Percentiles rank a stretch among this genome's conserved stretches.
phyloP scores from a whole-genome alignment of 768 basidiomycete genomes.

The Lactarius sp. region DNA sequence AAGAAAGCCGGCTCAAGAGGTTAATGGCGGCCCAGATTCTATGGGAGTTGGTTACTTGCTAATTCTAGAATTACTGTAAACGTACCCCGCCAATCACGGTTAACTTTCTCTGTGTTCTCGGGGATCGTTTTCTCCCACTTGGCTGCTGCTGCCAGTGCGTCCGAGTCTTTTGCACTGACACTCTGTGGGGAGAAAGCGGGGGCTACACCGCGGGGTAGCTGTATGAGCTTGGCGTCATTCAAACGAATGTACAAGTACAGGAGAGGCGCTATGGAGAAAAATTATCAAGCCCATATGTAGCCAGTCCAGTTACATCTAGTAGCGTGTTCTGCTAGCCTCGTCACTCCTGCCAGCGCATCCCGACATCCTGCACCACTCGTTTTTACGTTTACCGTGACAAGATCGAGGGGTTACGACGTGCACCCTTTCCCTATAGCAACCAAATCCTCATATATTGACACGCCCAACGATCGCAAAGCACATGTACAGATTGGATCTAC shows the following conservation, averaged over 20 bases:
- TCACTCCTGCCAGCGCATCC: not conserved
- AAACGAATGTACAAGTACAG: conserved; percentile 39
- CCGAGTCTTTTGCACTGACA: conserved; percentile 40
- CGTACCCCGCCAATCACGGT: conserved; percentile 72
- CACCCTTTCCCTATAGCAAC: not conserved
- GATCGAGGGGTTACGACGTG: no score
- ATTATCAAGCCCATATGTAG: not conserved
- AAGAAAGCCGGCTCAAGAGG: conserved; percentile 54
- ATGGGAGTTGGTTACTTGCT: no score
- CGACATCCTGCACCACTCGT: not conserved
- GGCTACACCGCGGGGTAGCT: conserved; percentile 43
- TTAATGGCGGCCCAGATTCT: no score
- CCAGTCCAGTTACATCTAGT: no score
- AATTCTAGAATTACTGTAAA: conserved; percentile 22
- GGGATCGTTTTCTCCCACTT: conserved; percentile 35
- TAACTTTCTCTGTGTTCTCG: conserved; percentile 62
- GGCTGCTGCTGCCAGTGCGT: conserved; percentile 38
- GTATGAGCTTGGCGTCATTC: conserved; percentile 54
- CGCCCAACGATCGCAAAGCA: conserved; percentile 22
- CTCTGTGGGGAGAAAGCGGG: conserved; percentile 49
- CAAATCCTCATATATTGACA: conserved; percentile 21
- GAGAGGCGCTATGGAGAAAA: conserved; percentile 16
- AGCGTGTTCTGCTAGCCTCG: no score
- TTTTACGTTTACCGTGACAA: not conserved
- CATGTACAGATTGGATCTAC: conserved; percentile 24